Percentiles rank a stretch among this genome's conserved stretches.
Conservation (phyloP, 176 grass and related monocot species). For the barley (Hordeum vulgare) region DNA sequence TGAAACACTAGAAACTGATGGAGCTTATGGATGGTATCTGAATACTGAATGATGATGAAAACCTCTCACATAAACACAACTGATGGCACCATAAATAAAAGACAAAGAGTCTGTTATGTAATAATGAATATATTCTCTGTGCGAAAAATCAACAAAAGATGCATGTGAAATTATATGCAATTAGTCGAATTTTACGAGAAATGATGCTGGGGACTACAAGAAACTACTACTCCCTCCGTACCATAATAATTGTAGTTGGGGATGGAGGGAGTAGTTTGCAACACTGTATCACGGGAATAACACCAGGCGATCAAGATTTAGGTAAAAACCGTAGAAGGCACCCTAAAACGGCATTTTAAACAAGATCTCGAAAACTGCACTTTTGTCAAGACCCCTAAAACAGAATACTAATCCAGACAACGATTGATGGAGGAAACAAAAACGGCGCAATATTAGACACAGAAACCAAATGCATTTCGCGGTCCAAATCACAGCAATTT, state of each 20-base stretch:
- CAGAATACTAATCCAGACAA: background rate
- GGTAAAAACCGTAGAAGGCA: background rate
- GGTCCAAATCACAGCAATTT: background rate
- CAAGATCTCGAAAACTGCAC: background rate
- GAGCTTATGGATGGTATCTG: slow-evolving; percentile 6
- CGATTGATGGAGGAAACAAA: background rate
- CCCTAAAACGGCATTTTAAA: background rate
- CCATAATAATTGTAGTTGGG: no score
- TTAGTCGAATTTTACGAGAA: background rate
- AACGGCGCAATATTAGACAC: background rate
- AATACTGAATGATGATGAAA: background rate
- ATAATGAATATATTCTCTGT: background rate
- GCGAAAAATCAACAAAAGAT: background rate
- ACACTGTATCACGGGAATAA: background rate
- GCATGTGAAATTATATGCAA: background rate
- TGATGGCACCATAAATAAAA: background rate
- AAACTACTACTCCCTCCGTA: no score
- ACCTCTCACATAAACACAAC: slow-evolving; percentile 3
- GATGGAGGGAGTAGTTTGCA: no score
- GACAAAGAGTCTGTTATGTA: background rate
- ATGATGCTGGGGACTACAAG: background rate
- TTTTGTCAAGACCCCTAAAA: background rate
- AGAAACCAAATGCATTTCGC: background rate
- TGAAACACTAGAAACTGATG: slow-evolving; percentile 21
- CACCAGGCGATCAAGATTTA: background rate